These are phyloP conservation scores for Phytophthora idaei DNA, from an alignment of 352 stramenopile species.

Conservation along the genomic window DNA sequence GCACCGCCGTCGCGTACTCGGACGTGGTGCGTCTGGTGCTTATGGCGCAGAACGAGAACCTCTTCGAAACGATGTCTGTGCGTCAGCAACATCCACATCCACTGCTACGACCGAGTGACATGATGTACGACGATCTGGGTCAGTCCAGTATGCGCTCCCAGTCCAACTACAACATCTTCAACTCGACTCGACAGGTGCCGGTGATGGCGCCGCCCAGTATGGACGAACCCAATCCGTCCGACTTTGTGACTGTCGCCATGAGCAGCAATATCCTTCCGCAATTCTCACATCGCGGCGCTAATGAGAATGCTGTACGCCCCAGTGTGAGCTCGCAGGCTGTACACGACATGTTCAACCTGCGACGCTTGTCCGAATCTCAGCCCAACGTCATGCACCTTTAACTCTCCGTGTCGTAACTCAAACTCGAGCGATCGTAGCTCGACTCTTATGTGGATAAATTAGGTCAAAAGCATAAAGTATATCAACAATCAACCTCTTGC, in stretches of 20 bases:
- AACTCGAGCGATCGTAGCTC: slow-evolving; percentile 9
- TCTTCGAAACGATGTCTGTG: slow-evolving; percentile 9
- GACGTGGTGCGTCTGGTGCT: slow-evolving; percentile 51
- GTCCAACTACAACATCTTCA: slow-evolving; percentile 38
- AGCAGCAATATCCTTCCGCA: slow-evolving; percentile 9
- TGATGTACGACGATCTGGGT: slow-evolving; percentile 26
- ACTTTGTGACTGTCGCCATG: slow-evolving; percentile 23
- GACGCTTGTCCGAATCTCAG: slow-evolving; percentile 10
- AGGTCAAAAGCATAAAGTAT: slow-evolving; percentile 3
- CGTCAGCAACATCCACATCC: slow-evolving; percentile 17
- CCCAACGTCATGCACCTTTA: slow-evolving; percentile 22
- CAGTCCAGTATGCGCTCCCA: slow-evolving; percentile 32
- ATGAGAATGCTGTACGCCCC: neutral
- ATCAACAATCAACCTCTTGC: slow-evolving; percentile 5
- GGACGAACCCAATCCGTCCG: neutral
- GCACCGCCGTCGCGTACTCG: slow-evolving; percentile 41
- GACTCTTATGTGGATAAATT: neutral
- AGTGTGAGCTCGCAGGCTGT: slow-evolving; percentile 30
- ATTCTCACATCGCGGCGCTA: slow-evolving; percentile 3
- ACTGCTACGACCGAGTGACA: slow-evolving; percentile 27
- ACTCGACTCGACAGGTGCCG: slow-evolving; percentile 20
- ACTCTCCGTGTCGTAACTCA: slow-evolving; percentile 1
- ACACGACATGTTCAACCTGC: slow-evolving; percentile 39
- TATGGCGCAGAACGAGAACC: slow-evolving; percentile 33
- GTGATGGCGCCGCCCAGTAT: slow-evolving; percentile 5